These are phyloP conservation scores for Metarhizium album DNA, from an alignment of 2,329 filamentous ascomycete genomes.

Conservation along the genomic window DNA sequence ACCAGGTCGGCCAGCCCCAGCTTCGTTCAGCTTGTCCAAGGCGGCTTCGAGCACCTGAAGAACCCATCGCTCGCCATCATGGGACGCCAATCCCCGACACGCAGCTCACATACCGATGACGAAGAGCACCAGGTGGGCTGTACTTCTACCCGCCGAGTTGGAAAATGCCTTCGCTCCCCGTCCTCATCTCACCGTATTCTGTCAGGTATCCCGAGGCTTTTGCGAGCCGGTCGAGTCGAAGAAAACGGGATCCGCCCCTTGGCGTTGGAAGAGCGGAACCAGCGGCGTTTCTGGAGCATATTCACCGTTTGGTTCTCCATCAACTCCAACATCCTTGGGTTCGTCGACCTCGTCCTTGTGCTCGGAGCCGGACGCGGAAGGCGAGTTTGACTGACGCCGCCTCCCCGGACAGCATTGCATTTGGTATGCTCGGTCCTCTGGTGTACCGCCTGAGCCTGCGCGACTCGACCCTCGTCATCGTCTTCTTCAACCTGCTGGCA, in stretches of 20 bases:
- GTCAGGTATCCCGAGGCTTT: conserved; percentile 12
- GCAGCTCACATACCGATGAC: background rate
- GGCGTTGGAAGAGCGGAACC: conserved; percentile 28
- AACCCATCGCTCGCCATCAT: background rate
- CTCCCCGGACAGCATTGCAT: conserved; percentile 37
- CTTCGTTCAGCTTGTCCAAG: background rate
- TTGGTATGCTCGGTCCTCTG: conserved; percentile 51
- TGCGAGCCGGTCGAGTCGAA: conserved; percentile 30
- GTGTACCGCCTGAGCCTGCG: conserved; percentile 43
- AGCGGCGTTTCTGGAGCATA: conserved; percentile 30
- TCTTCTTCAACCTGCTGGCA: conserved; percentile 51
- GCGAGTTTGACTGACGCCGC: background rate
- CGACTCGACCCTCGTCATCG: conserved; percentile 45
- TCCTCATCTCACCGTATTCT: background rate
- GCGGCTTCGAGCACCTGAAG: background rate
- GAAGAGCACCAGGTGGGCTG: background rate
- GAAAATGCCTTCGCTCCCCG: background rate
- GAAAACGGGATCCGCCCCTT: conserved; percentile 33
- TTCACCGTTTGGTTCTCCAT: conserved; percentile 40
- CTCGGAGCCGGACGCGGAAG: background rate
- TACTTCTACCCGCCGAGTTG: background rate
- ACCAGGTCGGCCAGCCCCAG: background rate
- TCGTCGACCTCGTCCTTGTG: conserved; percentile 10
- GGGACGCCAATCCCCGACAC: background rate
- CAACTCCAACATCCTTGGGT: conserved; percentile 37